phyloP scores from a whole-genome alignment of 352 stramenopile species.

The Aphanomyces euteiches region DNA sequence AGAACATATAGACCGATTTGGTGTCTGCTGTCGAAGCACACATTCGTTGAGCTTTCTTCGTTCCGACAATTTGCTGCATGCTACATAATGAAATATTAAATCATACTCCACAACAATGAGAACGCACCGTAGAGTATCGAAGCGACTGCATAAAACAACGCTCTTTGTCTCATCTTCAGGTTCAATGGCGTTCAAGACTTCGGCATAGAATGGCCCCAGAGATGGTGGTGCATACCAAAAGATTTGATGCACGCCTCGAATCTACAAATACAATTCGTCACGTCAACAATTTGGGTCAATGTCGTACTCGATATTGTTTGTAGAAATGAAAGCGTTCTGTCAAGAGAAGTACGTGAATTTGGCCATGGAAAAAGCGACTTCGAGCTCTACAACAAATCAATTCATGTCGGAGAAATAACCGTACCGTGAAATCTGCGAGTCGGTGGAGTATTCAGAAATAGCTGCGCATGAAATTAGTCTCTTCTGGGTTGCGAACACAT shows the following conservation, averaged over 20 bases:
- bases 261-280: slow-evolving; percentile 27
- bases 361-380: slow-evolving; percentile 71
- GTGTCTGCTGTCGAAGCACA: slow-evolving; percentile 46
- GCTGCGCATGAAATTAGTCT: slow-evolving; percentile 66
- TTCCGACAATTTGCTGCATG: slow-evolving; percentile 72
- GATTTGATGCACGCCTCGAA: slow-evolving; percentile 71
- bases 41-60: slow-evolving; percentile 68
- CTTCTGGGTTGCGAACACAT: slow-evolving; percentile 71
- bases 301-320: slow-evolving; percentile 53
- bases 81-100: not conserved
- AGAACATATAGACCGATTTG: slow-evolving; percentile 76
- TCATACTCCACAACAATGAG: not conserved
- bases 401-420: not conserved
- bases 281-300: not conserved
- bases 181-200: slow-evolving; percentile 75
- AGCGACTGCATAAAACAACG: slow-evolving; percentile 31
- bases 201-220: slow-evolving; percentile 66
- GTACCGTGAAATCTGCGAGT: slow-evolving; percentile 53
- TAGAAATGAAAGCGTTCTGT: slow-evolving; percentile 86
- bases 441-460: slow-evolving; percentile 75
- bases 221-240: slow-evolving; percentile 70
- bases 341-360: slow-evolving; percentile 73
- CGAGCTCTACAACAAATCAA: slow-evolving; percentile 36
- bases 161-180: slow-evolving; percentile 32
- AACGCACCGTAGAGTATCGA: slow-evolving; percentile 39